Evolutionary conservation across 768 basidiomycete species (phyloP).

Genomic region (Trametes meyenii): DNA sequence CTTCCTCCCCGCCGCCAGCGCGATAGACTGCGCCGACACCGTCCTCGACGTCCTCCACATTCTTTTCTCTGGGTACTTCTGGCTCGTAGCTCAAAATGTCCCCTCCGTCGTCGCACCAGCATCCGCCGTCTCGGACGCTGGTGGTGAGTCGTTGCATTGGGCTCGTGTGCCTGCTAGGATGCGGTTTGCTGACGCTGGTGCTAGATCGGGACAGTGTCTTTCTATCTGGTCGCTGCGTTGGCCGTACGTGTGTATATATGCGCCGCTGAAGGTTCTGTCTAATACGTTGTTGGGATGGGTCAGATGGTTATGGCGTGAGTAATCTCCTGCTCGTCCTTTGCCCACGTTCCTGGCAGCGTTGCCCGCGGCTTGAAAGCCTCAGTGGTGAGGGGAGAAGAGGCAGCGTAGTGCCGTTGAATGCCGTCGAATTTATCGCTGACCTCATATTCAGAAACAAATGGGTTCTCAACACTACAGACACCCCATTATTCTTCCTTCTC

Average conservation of each 20-base stretch:
- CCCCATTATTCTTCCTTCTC: constrained; percentile 87
- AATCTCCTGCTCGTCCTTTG: constrained; percentile 19
- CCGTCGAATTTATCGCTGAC: constrained; percentile 1
- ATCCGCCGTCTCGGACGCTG: constrained; percentile 44
- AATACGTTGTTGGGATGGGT: background rate
- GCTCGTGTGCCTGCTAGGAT: background rate
- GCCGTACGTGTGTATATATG: constrained; percentile 57
- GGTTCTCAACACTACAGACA: constrained; percentile 75
- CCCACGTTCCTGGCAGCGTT: background rate
- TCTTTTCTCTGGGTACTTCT: constrained; percentile 1
- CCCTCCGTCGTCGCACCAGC: constrained; percentile 22
- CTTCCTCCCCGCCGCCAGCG: constrained; percentile 4
- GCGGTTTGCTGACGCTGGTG: background rate
- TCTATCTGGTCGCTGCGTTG: constrained; percentile 89
- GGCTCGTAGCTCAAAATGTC: constrained; percentile 9
- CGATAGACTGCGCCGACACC: background rate
- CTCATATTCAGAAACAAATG: constrained; percentile 74
- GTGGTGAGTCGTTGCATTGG: constrained; percentile 41
- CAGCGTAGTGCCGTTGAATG: background rate
- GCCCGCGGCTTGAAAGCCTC: background rate
- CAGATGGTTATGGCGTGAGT: constrained; percentile 91
- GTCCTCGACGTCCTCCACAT: background rate
- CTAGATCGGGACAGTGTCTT: constrained; percentile 74
- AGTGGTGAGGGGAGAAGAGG: background rate
- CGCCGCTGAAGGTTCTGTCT: background rate